A percentile compares a stretch with the other conserved stretches of the same genome.
Evolutionary conservation across 2,329 filamentous ascomycete genomes (phyloP).

Genomic region (Drechslerella stenobrocha): DNA sequence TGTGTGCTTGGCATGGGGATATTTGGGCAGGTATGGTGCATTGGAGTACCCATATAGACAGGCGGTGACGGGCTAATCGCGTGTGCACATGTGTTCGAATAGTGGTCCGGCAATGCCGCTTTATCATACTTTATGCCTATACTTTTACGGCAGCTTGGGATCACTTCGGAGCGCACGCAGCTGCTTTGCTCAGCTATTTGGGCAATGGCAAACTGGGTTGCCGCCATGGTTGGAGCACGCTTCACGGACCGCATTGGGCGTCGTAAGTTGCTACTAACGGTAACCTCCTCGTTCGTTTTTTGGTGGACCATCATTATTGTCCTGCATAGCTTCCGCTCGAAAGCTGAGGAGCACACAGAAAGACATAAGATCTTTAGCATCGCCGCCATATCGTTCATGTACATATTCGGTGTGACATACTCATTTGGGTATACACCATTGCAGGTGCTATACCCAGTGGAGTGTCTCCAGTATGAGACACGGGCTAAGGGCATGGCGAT

Average conservation of each 20-base stretch:
- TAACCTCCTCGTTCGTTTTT: constrained; percentile 56
- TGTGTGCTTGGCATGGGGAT: constrained; percentile 58
- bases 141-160: constrained; percentile 57
- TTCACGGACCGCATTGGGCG: constrained; percentile 57
- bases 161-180: constrained; percentile 53
- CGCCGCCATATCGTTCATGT: constrained; percentile 58
- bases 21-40: constrained; percentile 57
- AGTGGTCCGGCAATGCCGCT: constrained; percentile 53
- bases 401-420: constrained; percentile 54
- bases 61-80: constrained; percentile 57
- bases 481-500: constrained; percentile 60
- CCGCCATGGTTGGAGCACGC: constrained; percentile 54
- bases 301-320: constrained; percentile 58
- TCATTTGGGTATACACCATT: constrained; percentile 59
- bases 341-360: constrained; percentile 55
- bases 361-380: constrained; percentile 54
- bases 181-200: constrained; percentile 54
- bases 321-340: constrained; percentile 53
- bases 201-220: constrained; percentile 53
- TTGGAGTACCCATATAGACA: constrained; percentile 56
- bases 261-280: constrained; percentile 58
- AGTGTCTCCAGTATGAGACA: constrained; percentile 59
- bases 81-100: constrained; percentile 53
- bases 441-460: constrained; percentile 59
- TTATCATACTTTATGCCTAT: constrained; percentile 54